These are phyloP conservation scores for Agaricus sinodeliciosus DNA, from an alignment of 768 basidiomycete species.

Conservation along the genomic window DNA sequence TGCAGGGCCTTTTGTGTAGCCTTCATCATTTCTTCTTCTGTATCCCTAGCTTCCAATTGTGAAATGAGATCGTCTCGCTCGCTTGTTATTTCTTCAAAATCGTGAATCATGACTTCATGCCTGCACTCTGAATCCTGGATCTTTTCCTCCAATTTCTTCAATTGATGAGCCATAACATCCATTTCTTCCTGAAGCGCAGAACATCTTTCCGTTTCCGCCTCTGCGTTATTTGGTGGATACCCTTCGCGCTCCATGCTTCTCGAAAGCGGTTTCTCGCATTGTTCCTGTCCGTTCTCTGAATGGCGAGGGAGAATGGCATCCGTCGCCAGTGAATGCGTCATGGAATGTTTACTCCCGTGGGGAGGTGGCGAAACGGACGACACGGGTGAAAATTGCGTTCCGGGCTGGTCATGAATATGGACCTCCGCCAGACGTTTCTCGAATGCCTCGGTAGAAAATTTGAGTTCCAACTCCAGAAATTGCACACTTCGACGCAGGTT, in stretches of 20 bases:
- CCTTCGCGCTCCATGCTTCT: conserved; percentile 4
- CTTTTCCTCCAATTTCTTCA: conserved; percentile 17
- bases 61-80: conserved; percentile 31
- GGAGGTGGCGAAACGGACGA: conserved; percentile 12
- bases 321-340: conserved; percentile 21
- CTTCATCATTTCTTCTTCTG: conserved; percentile 17
- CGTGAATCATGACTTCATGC: conserved; percentile 24
- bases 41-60: conserved; percentile 26
- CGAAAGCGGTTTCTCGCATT: background rate
- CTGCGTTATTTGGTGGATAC: background rate
- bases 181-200: conserved; percentile 9
- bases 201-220: background rate
- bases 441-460: conserved; percentile 54
- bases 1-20: background rate
- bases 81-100: conserved; percentile 30
- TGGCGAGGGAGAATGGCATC: background rate
- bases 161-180: conserved; percentile 13
- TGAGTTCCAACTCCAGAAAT: conserved; percentile 63
- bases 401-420: conserved; percentile 18
- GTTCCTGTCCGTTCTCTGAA: conserved; percentile 1
- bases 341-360: conserved; percentile 13
- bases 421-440: conserved; percentile 36
- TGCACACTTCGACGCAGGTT: conserved; percentile 54
- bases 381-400: conserved; percentile 23
- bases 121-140: conserved; percentile 25